Conservation (phyloP, 2,329 filamentous ascomycete species). For the Alternaria postmessia region DNA sequence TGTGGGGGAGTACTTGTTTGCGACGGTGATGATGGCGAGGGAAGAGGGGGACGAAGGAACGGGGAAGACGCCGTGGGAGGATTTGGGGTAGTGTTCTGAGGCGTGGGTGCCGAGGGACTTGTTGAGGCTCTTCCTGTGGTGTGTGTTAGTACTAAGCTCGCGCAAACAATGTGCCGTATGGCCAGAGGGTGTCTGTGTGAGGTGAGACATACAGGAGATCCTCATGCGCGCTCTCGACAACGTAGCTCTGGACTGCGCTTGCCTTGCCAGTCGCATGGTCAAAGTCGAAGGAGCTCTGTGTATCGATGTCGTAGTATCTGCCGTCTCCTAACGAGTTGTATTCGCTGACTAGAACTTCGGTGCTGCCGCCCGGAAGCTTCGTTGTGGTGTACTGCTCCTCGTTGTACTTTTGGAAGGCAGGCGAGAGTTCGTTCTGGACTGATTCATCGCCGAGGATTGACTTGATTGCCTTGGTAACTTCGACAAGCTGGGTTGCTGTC, state of each 20-base stretch:
- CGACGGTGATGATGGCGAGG: constrained; percentile 83
- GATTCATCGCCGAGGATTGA: constrained; percentile 75
- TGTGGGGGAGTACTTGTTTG: constrained; percentile 96
- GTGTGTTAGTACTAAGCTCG: neutral
- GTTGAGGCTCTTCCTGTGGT: constrained; percentile 77
- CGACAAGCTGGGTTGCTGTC: constrained; percentile 70
- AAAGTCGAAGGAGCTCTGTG: constrained; percentile 85
- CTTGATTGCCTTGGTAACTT: constrained; percentile 94
- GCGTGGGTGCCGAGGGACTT: constrained; percentile 80
- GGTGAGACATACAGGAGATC: constrained; percentile 75
- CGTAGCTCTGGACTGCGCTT: constrained; percentile 80
- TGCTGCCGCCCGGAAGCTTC: constrained; percentile 86
- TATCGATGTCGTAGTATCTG: constrained; percentile 90
- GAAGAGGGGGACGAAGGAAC: constrained; percentile 73
- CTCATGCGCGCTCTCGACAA: constrained; percentile 76
- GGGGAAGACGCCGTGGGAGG: constrained; percentile 83
- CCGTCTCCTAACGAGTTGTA: constrained; percentile 83
- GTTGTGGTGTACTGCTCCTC: constrained; percentile 90
- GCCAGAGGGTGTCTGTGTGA: neutral
- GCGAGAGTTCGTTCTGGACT: constrained; percentile 75
- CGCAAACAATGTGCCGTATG: neutral
- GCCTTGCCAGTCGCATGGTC: constrained; percentile 88
- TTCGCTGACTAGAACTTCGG: constrained; percentile 80
- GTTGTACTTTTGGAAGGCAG: constrained; percentile 93
- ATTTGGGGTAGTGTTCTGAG: constrained; percentile 86